Percentiles rank a stretch among this genome's conserved stretches.
Conservation (phyloP, 805 yeast species). For the Schwanniomyces sp. region DNA sequence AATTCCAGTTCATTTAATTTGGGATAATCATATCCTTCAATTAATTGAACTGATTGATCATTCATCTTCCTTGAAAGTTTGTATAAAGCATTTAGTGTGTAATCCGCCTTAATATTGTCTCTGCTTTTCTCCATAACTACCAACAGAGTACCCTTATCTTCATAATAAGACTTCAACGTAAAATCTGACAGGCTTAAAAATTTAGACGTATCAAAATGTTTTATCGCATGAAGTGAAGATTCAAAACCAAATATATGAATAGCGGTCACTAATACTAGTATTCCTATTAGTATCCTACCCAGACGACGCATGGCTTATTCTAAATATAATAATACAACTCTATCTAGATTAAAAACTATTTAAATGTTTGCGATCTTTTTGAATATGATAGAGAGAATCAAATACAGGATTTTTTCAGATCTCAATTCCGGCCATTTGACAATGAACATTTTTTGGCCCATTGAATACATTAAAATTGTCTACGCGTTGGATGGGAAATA, state of each 20-base stretch:
- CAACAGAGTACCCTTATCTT: neutral
- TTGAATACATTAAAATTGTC: no score
- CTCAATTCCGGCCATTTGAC: no score
- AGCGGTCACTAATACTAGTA: neutral
- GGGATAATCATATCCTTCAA: constrained; percentile 19
- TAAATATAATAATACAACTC: neutral
- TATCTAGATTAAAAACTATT: no score
- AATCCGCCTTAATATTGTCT: neutral
- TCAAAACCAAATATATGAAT: neutral
- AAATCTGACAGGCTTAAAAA: neutral
- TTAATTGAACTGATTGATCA: constrained; percentile 6
- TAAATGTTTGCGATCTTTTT: no score
- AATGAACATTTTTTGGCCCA: no score
- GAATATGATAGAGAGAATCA: no score
- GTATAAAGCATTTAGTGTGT: neutral
- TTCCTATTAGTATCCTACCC: neutral
- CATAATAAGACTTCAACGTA: neutral
- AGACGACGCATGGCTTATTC: neutral
- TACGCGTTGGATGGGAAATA: no score
- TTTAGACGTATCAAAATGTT: neutral
- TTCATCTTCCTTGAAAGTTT: constrained; percentile 2
- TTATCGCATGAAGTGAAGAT: neutral
- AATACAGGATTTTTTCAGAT: no score
- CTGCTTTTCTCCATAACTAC: neutral
- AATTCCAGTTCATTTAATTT: constrained; percentile 1